Base-by-base conservation (phyloP, 2,329 filamentous ascomycete species). In the Colletotrichum sp. region DNA sequence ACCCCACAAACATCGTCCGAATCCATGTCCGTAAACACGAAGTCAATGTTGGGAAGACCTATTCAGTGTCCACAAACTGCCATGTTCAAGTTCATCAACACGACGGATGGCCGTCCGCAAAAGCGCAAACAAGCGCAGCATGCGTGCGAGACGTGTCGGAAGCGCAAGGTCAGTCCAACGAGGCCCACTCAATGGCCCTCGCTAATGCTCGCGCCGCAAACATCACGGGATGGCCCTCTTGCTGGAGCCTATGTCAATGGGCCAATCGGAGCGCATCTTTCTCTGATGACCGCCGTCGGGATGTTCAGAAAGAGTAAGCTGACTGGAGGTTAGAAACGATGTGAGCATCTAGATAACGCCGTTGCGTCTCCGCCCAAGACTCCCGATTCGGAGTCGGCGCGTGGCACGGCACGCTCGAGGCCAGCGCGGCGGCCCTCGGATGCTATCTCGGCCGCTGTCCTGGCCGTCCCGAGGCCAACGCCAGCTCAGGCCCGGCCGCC, bases 51-150 rank as follows among this genome's bases (percentile, higher is more conserved):
- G 39, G 28, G 36, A 28, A 27, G 39, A 43, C 7, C 43, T 48
- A 66, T 66, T 39, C 9, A 56, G 30, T 39, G 48, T 56, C 65
- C 36, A 36, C 55, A 71, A 30, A 25, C n/a, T 48, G 55, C 36
- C 58, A 78, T 78, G 76, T 64, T 78, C 25, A 78, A 73, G 60
- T 78, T 78, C 66, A 74, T 78, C 60, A 78, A 78, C 60, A 76
- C 72, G 1, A 78, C 77, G 10, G 74, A 74, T 15, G 56, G 60
- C 8, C 76, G 61, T 18, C 56, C 61, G 7, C 52, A 55, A 5
- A 73, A 74, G 58, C 73, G 77, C 28, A 78, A 77, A 55, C 74
- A 76, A 18, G 77, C 76, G 5, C 55, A 69, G 9, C 70, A 78
- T 8, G 77, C 77, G 8, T 78, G 77, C 32, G 74, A 70, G 12